Evolutionary conservation across 2,329 filamentous ascomycete genomes (phyloP).

Genomic region (Neonectria faginata): DNA sequence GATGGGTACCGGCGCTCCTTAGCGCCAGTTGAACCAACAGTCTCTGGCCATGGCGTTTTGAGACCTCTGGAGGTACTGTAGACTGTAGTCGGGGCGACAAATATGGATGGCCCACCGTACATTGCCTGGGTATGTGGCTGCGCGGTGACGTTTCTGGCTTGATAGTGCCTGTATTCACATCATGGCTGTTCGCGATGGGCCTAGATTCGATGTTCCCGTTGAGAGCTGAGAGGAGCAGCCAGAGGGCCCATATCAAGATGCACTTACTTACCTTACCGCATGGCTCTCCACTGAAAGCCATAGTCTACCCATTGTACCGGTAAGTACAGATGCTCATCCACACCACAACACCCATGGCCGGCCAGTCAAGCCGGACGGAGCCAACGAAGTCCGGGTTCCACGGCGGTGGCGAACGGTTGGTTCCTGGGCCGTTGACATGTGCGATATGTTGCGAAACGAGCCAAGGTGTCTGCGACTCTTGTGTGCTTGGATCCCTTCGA

Average conservation of each 20-base stretch:
- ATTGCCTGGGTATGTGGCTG: background rate
- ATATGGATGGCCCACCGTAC: background rate
- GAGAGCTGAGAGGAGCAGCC: constrained; percentile 5
- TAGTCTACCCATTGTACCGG: background rate
- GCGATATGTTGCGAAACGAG: constrained; percentile 24
- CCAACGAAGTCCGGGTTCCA: constrained; percentile 32
- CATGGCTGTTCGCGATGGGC: background rate
- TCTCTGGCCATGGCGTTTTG: constrained; percentile 10
- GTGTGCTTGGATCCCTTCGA: constrained; percentile 33
- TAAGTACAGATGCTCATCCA: background rate
- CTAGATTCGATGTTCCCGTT: background rate
- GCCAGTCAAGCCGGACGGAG: constrained; percentile 12
- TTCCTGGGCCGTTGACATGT: constrained; percentile 40
- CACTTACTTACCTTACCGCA: background rate
- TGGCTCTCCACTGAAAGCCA: constrained; percentile 2
- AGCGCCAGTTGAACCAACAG: constrained; percentile 5
- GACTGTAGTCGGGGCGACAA: background rate
- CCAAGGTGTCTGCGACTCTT: constrained; percentile 7
- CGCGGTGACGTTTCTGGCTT: background rate
- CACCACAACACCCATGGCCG: constrained; percentile 7
- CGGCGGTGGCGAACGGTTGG: constrained; percentile 36
- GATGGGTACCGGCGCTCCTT: constrained; percentile 6
- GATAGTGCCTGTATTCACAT: background rate
- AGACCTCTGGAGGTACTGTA: background rate
- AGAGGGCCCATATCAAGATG: background rate